Percentiles rank a stretch among this genome's conserved stretches.
These are phyloP conservation scores for Eimeria necatrix DNA, from an alignment of 169 alveolate genomes.

Conservation along the genomic window DNA sequence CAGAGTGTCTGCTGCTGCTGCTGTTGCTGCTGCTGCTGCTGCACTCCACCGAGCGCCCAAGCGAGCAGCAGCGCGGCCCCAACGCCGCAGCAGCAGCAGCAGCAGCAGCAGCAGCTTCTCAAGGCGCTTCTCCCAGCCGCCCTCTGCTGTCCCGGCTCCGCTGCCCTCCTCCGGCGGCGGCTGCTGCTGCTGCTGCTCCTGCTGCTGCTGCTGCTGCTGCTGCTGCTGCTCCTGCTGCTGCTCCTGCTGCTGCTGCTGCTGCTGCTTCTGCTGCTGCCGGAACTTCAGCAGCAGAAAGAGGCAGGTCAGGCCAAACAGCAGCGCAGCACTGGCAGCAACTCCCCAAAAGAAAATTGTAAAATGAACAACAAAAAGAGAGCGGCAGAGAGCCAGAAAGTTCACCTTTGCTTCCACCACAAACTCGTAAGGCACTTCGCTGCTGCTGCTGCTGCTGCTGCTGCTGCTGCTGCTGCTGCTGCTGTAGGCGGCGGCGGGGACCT, in stretches of 20 bases:
- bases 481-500: conserved; percentile 26
- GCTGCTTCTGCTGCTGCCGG: neutral
- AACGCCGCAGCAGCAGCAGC: neutral
- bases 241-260: neutral
- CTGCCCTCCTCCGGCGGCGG: too few relatives aligned
- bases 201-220: conserved; percentile 17
- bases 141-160: too few relatives aligned
- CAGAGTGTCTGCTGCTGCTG: conserved; percentile 6
- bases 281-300: neutral
- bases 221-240: neutral
- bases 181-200: neutral
- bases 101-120: neutral
- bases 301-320: neutral
- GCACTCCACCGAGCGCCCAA: neutral
- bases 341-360: neutral
- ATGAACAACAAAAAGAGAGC: neutral
- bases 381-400: conserved; percentile 15
- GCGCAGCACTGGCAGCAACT: neutral
- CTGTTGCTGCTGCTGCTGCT: neutral
- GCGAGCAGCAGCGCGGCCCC: neutral
- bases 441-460: conserved; percentile 60
- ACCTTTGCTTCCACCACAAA: conserved; percentile 42
- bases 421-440: neutral
- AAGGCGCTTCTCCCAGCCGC: too few relatives aligned
- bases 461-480: neutral